These are phyloP conservation scores for Myriosclerotinia duriaeana DNA, from an alignment of 2,329 filamentous ascomycete species.

Conservation along the genomic window DNA sequence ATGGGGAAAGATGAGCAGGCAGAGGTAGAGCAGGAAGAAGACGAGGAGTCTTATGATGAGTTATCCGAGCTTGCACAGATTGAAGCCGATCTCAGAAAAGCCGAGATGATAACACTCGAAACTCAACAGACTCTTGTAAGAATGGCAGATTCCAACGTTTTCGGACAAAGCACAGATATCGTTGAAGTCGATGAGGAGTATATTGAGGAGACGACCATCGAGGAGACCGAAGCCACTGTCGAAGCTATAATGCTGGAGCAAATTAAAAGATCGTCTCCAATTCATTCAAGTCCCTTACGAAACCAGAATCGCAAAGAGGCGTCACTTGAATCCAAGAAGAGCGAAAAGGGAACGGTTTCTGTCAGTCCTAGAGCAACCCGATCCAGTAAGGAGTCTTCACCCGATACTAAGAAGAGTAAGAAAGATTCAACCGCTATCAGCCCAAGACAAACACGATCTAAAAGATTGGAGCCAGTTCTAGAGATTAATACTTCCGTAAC, in stretches of 20 bases:
- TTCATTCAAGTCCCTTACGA: neutral
- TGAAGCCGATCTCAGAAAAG: slow-evolving; percentile 15
- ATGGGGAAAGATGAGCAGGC: neutral
- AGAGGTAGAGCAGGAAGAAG: neutral
- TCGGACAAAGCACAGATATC: neutral
- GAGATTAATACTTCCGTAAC: slow-evolving; percentile 7
- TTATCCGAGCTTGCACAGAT: neutral
- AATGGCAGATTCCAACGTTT: neutral
- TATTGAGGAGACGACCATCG: neutral
- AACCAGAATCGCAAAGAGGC: neutral
- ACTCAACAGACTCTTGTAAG: slow-evolving; percentile 1
- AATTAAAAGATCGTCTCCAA: neutral
- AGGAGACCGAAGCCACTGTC: neutral
- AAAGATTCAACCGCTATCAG: neutral
- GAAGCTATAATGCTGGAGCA: slow-evolving; percentile 7
- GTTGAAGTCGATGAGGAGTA: neutral
- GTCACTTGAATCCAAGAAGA: neutral
- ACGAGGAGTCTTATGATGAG: neutral
- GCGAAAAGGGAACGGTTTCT: neutral
- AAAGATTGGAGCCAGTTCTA: slow-evolving; percentile 9
- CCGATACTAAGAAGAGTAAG: neutral
- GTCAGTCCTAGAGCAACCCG: slow-evolving; percentile 1
- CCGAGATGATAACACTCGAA: slow-evolving; percentile 16
- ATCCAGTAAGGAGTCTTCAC: neutral
- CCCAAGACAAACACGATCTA: slow-evolving; percentile 21